Percentiles rank a stretch among this genome's conserved stretches.
Evolutionary conservation across 148 eudicot genomes (phyloP).

Genomic region (Fagopyrum tataricum): DNA sequence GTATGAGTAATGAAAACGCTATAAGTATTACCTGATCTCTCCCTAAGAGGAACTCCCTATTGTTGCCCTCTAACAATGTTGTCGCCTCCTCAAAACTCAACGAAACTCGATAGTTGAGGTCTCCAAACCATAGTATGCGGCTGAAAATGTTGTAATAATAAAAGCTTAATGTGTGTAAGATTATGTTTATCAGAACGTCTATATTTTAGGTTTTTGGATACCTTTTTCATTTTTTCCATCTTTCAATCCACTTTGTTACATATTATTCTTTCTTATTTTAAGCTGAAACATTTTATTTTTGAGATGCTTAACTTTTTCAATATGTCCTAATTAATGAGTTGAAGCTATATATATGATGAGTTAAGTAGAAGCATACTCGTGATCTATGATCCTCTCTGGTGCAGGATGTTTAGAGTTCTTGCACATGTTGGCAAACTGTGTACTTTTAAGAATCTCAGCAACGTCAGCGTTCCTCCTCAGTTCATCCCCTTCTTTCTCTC

Average conservation of each 20-base stretch:
- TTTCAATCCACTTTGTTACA: too few species aligned
- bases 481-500: slow-evolving; percentile 91
- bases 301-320: too few species aligned
- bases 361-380: slow-evolving; percentile 68
- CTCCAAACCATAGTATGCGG: slow-evolving; percentile 82
- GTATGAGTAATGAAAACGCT: too few species aligned
- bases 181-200: too few species aligned
- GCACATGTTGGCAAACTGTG: slow-evolving; percentile 59
- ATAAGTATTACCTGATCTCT: slow-evolving; percentile 97
- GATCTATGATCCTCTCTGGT: slow-evolving; percentile 72
- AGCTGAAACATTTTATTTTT: too few species aligned
- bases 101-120: slow-evolving; percentile 74
- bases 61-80: slow-evolving; percentile 45
- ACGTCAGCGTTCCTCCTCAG: slow-evolving; percentile 73
- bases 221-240: too few species aligned
- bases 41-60: slow-evolving; percentile 64
- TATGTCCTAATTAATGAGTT: too few species aligned
- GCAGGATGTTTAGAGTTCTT: slow-evolving; percentile 35
- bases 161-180: too few species aligned
- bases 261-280: too few species aligned
- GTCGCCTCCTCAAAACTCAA: slow-evolving; percentile 76
- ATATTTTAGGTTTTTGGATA: too few species aligned
- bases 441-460: slow-evolving; percentile 68
- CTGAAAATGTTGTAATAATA: slow-evolving; percentile 27
- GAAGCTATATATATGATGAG: slow-evolving; percentile 16